Evolutionary conservation across 768 basidiomycete species (phyloP).

Genomic region (Macrolepiota fuliginosa): DNA sequence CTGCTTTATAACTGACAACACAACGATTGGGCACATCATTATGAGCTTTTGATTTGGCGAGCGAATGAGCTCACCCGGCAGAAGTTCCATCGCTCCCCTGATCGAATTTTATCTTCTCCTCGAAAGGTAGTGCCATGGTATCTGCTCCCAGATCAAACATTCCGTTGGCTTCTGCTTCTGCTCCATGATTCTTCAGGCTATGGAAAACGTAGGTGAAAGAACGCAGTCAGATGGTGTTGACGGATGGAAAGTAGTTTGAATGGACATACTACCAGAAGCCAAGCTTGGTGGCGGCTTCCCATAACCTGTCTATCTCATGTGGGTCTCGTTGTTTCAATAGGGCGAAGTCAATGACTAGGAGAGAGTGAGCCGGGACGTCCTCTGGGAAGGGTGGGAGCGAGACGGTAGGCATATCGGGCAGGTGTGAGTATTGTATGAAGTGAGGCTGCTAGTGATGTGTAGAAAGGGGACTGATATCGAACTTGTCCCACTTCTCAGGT

Average conservation of each 20-base stretch:
- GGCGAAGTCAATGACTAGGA: constrained; percentile 54
- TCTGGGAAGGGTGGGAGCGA: constrained; percentile 44
- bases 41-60: neutral
- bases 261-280: constrained; percentile 67
- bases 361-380: constrained; percentile 49
- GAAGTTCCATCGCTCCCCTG: constrained; percentile 48
- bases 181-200: constrained; percentile 58
- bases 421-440: neutral
- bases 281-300: constrained; percentile 54
- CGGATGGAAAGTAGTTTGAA: neutral
- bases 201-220: neutral
- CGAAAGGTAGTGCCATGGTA: constrained; percentile 49
- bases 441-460: neutral
- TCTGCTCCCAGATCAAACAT: constrained; percentile 60
- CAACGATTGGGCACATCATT: too few species aligned
- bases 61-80: constrained; percentile 32
- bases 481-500: too few species aligned
- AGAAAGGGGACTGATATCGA: too few species aligned
- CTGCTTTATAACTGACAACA: constrained; percentile 51
- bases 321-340: constrained; percentile 40
- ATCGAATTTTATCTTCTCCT: constrained; percentile 58
- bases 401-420: constrained; percentile 17
- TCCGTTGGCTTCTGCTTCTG: constrained; percentile 39
- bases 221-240: neutral
- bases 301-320: constrained; percentile 48